A percentile compares a stretch with the other conserved stretches of the same genome.
These are phyloP conservation scores for Populus tremula DNA, from an alignment of 345 rosid species.

Conservation along the genomic window DNA sequence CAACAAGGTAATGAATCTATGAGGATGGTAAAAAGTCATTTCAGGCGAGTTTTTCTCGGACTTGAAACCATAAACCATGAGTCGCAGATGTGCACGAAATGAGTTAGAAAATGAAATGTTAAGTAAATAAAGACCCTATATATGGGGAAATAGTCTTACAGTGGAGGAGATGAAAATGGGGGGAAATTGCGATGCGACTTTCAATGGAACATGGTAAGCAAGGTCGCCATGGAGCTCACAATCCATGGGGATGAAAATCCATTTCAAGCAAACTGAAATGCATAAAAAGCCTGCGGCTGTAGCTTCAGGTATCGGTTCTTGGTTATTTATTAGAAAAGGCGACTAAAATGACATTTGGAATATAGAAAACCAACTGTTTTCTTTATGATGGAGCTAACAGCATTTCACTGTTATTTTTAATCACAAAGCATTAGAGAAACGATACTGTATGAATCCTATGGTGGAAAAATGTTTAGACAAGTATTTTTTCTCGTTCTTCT, in stretches of 20 bases:
- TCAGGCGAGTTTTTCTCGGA: not conserved
- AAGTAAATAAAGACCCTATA: not conserved
- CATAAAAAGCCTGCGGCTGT: not conserved
- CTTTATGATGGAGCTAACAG: constrained; percentile 3
- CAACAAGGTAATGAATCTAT: not conserved
- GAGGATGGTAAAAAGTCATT: not conserved
- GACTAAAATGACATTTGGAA: not conserved
- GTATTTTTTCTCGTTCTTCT: not conserved
- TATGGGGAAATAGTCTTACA: not conserved
- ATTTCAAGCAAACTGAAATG: not conserved
- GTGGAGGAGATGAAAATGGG: not conserved
- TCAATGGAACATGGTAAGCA: not conserved
- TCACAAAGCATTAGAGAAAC: not conserved
- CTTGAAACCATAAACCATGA: not conserved
- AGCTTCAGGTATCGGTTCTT: not conserved
- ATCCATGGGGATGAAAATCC: not conserved
- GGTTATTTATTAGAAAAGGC: not conserved
- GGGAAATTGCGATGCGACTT: not conserved
- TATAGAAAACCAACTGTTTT: not conserved
- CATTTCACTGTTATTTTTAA: not conserved
- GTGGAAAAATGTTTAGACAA: not conserved
- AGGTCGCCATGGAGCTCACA: not conserved
- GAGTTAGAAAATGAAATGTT: not conserved
- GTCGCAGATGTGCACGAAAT: not conserved
- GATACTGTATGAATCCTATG: not conserved